A percentile compares a stretch with the other conserved stretches of the same genome.
Conservation (phyloP, 331 rosid genomes). For the Arachis monticola region DNA sequence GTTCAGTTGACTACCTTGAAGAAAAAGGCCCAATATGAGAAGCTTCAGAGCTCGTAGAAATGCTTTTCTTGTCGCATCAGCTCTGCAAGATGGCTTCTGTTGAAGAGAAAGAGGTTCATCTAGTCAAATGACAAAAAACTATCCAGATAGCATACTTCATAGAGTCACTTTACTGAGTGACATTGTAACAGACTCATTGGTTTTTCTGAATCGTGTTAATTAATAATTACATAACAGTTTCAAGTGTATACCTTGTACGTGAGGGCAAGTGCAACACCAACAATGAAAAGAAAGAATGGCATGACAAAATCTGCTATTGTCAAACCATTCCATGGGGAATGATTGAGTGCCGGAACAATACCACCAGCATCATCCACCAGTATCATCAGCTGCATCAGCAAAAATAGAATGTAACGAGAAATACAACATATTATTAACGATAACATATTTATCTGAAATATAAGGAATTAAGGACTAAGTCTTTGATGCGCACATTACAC, state of each 20-base stretch:
- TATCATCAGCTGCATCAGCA: conserved; percentile 85
- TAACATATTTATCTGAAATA: not conserved
- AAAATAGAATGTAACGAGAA: not conserved
- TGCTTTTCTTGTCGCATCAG: conserved; percentile 71
- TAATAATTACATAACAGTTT: not conserved
- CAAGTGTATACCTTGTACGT: conserved; percentile 75
- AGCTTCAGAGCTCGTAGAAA: conserved; percentile 73
- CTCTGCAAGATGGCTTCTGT: conserved; percentile 72
- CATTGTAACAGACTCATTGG: not conserved
- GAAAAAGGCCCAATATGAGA: conserved; percentile 77
- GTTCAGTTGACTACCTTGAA: conserved; percentile 69
- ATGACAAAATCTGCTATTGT: conserved; percentile 92
- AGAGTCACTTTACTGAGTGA: not conserved
- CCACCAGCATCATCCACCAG: conserved; percentile 95
- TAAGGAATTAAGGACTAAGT: not conserved
- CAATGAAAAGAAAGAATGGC: conserved; percentile 97
- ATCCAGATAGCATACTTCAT: not conserved
- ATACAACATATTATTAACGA: not conserved
- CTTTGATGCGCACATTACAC: conserved; percentile 8
- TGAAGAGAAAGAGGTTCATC: conserved; percentile 19
- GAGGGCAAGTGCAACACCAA: conserved; percentile 88
- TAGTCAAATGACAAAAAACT: not conserved
- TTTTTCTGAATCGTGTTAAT: not conserved
- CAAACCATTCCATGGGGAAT: conserved; percentile 97
- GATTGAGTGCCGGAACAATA: conserved; percentile 78